Percentiles rank a stretch among this genome's conserved stretches.
These are phyloP conservation scores for Cymodocea nodosa DNA, from an alignment of 116 monocot species.

Conservation along the genomic window DNA sequence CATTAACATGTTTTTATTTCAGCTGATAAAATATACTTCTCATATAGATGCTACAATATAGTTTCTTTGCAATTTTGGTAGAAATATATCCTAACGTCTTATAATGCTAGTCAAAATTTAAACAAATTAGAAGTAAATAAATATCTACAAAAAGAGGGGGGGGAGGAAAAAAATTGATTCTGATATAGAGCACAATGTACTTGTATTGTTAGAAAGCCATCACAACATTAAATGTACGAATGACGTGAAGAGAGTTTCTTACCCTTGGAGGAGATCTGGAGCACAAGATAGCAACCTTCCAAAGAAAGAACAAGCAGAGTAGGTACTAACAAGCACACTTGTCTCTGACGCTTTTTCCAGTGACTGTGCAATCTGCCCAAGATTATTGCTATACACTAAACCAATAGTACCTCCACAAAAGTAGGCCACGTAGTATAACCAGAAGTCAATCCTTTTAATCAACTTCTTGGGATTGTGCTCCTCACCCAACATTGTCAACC, in stretches of 20 bases:
- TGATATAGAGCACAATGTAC: too few relatives aligned
- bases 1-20: conserved; percentile 6
- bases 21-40: too few relatives aligned
- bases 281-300: conserved; percentile 51
- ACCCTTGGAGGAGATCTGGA: conserved; percentile 33
- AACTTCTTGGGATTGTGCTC: conserved; percentile 27
- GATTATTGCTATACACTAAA: conserved; percentile 70
- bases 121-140: too few relatives aligned
- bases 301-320: conserved; percentile 74
- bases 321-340: conserved; percentile 42
- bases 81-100: too few relatives aligned
- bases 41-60: too few relatives aligned
- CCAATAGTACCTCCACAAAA: conserved; percentile 73
- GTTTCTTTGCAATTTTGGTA: too few relatives aligned
- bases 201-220: too few relatives aligned
- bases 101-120: too few relatives aligned
- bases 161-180: too few relatives aligned
- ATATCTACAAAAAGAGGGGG: too few relatives aligned
- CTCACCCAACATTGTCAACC: conserved; percentile 12
- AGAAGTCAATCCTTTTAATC: conserved; percentile 44
- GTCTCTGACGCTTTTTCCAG: conserved; percentile 23
- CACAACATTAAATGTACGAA: too few relatives aligned
- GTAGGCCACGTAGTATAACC: conserved; percentile 72
- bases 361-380: conserved; percentile 76
- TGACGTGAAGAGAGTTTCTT: conserved; percentile 6